Conservation (phyloP, 768 basidiomycete species). For the Xerocomellus chrysenteron region DNA sequence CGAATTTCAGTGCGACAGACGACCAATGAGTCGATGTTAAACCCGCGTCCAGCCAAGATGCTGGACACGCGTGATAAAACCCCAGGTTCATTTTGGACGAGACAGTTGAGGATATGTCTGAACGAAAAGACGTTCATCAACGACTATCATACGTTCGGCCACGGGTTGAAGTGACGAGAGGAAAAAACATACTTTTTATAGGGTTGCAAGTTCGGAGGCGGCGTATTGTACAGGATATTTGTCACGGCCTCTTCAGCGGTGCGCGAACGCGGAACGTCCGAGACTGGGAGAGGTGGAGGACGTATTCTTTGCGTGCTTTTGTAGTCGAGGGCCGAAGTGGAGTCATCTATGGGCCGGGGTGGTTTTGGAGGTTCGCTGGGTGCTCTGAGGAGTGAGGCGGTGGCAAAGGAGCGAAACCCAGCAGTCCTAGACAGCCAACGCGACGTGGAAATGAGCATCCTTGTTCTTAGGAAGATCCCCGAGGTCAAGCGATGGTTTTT, state of each 20-base stretch:
- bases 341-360: slow-evolving; percentile 83
- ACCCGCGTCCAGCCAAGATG: slow-evolving; percentile 93
- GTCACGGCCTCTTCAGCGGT: slow-evolving; percentile 96
- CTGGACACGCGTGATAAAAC: slow-evolving; percentile 98
- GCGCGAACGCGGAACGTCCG: slow-evolving; percentile 79
- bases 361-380: slow-evolving; percentile 57
- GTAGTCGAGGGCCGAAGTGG: slow-evolving; percentile 93
- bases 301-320: slow-evolving; percentile 67
- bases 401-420: slow-evolving; percentile 24
- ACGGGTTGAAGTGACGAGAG: background rate
- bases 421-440: slow-evolving; percentile 20
- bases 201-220: slow-evolving; percentile 85
- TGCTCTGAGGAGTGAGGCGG: slow-evolving; percentile 13
- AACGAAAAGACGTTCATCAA: slow-evolving; percentile 7
- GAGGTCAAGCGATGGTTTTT: background rate
- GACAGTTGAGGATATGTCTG: slow-evolving; percentile 94
- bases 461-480: background rate
- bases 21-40: slow-evolving; percentile 98
- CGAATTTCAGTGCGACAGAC: slow-evolving; percentile 97
- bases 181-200: slow-evolving; percentile 71
- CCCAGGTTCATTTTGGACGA: slow-evolving; percentile 99
- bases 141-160: background rate
- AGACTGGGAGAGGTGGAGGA: slow-evolving; percentile 83
- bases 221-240: slow-evolving; percentile 96
- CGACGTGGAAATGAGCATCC: slow-evolving; percentile 14